phyloP scores from a whole-genome alignment of 179 eudicot genomes.

The Carnegiea gigantea region DNA sequence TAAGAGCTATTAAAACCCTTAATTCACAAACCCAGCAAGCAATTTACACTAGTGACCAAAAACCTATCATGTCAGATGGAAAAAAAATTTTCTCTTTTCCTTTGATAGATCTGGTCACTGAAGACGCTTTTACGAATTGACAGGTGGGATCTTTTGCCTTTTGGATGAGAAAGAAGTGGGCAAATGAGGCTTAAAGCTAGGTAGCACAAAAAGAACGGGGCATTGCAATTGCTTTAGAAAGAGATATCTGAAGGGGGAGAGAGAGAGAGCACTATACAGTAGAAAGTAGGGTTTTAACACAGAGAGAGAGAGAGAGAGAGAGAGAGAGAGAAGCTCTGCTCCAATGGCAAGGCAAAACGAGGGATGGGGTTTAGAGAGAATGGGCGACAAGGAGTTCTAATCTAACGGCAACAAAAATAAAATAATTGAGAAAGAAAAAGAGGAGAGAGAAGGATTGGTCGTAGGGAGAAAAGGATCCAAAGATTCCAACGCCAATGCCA shows the following conservation, averaged over 20 bases:
- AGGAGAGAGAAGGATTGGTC: neutral
- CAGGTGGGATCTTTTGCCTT: conserved; percentile 11
- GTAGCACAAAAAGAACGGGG: conserved; percentile 19
- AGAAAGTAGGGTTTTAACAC: neutral
- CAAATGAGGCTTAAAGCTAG: conserved; percentile 5
- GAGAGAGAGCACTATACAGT: conserved; percentile 3
- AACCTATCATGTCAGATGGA: neutral
- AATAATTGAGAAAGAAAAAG: neutral
- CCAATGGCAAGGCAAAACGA: conserved; percentile 9
- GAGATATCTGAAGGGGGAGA: neutral
- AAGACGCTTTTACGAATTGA: conserved; percentile 11
- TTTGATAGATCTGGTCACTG: conserved; percentile 21
- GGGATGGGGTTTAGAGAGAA: conserved; percentile 10
- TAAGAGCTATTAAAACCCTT: neutral
- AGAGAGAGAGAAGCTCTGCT: conserved; percentile 6
- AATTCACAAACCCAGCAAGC: neutral
- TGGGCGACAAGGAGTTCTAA: neutral
- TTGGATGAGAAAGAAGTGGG: neutral
- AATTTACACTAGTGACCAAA: neutral
- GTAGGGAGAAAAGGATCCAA: neutral
- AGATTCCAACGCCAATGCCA: conserved; percentile 13
- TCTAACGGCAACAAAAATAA: conserved; percentile 23
- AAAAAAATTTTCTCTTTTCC: neutral
- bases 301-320: neutral
- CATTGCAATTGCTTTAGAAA: neutral